Conservation (phyloP, 192 early-diverging fungal species). For the Physocladia obscura region DNA sequence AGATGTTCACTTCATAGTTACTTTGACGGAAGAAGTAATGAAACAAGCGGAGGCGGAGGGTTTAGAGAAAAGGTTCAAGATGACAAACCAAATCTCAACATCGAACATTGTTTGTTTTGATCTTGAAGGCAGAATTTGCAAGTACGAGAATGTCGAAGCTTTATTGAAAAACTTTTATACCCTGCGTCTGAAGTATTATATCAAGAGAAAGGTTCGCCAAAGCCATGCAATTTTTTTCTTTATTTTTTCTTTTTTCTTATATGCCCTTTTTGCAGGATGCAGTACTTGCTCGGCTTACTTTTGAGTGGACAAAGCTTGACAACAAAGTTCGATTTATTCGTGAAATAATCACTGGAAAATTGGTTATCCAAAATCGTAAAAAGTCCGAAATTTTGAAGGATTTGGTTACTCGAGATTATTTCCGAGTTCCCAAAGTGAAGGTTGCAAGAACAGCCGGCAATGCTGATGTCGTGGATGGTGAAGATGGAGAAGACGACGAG, state of each 20-base stretch:
- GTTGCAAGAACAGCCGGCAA: constrained; percentile 10
- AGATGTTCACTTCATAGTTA: constrained; percentile 65
- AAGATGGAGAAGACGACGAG: constrained; percentile 42
- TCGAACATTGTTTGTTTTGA: constrained; percentile 96
- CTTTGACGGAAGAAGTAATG: constrained; percentile 68
- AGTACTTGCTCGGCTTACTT: constrained; percentile 62
- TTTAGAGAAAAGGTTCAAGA: constrained; percentile 80
- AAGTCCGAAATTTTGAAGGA: constrained; percentile 72
- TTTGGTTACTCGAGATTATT: constrained; percentile 67
- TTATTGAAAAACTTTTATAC: constrained; percentile 89
- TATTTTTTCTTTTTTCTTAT: not conserved
- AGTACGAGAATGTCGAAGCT: constrained; percentile 72
- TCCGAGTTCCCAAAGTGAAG: constrained; percentile 47
- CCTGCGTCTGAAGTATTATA: constrained; percentile 79
- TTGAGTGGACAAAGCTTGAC: constrained; percentile 68
- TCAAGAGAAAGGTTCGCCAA: constrained; percentile 88
- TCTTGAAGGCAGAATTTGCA: constrained; percentile 76
- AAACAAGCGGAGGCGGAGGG: constrained; percentile 72
- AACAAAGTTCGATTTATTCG: constrained; percentile 87
- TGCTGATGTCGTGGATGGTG: constrained; percentile 33
- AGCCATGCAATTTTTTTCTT: constrained; percentile 31
- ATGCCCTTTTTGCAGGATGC: constrained; percentile 40
- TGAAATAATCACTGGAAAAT: constrained; percentile 82
- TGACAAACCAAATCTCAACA: constrained; percentile 68
- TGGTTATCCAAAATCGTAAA: constrained; percentile 85